Conservation (phyloP, 2,329 filamentous ascomycete genomes). For the Penicillium palitans region DNA sequence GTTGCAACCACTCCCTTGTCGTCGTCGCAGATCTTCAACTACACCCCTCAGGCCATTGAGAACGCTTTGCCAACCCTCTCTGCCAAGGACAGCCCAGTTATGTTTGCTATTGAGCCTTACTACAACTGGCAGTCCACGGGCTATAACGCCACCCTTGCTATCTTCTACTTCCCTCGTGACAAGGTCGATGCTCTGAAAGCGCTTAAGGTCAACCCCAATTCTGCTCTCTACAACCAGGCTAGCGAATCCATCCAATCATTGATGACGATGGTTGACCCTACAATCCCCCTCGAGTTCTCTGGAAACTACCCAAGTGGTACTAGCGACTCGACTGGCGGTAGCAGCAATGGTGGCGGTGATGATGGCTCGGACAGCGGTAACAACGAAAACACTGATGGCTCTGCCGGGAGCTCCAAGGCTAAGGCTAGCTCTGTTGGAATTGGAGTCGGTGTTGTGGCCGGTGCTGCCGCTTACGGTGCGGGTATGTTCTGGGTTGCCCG, state of each 20-base stretch:
- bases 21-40: conserved; percentile 80
- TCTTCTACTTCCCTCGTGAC: conserved; percentile 72
- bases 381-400: conserved; percentile 48
- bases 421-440: conserved; percentile 60
- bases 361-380: conserved; percentile 36
- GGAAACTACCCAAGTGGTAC: conserved; percentile 30
- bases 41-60: conserved; percentile 69
- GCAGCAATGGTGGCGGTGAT: conserved; percentile 30
- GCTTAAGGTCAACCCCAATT: conserved; percentile 69
- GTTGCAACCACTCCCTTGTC: conserved; percentile 71
- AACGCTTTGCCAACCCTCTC: conserved; percentile 56
- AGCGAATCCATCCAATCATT: conserved; percentile 67
- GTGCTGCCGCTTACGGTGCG: conserved; percentile 83
- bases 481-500: conserved; percentile 93
- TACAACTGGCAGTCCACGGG: conserved; percentile 67
- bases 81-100: conserved; percentile 54
- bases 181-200: conserved; percentile 67
- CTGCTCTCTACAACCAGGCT: conserved; percentile 71
- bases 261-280: conserved; percentile 78
- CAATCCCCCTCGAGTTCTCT: conserved; percentile 65
- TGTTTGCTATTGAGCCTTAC: conserved; percentile 72
- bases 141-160: conserved; percentile 78
- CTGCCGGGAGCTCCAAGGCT: conserved; percentile 44
- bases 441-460: conserved; percentile 72
- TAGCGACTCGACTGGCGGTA: conserved; percentile 42